Percentiles rank a stretch among this genome's conserved stretches.
These are phyloP conservation scores for Yamadazyma nakazawae DNA, from an alignment of 805 yeast genomes.

Conservation along the genomic window DNA sequence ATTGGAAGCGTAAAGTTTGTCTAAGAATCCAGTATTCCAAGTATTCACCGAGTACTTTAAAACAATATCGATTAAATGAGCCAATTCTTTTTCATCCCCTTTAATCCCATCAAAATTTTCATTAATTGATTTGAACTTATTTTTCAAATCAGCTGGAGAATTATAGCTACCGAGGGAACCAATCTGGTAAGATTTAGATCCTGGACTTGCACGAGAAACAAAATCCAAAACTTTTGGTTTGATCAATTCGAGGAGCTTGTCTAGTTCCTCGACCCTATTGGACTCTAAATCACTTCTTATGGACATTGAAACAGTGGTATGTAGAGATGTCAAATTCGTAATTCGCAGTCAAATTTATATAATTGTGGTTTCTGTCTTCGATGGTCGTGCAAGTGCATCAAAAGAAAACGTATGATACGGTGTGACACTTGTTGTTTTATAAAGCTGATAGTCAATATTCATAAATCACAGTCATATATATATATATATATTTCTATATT, in stretches of 20 bases:
- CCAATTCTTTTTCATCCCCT: constrained; percentile 42
- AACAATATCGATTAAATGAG: constrained; percentile 51
- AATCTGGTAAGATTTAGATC: constrained; percentile 25
- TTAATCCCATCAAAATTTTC: constrained; percentile 22
- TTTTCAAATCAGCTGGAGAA: constrained; percentile 47
- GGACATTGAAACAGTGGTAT: not conserved
- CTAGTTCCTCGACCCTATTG: constrained; percentile 56
- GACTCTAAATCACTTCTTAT: constrained; percentile 38
- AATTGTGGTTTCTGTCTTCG: not conserved
- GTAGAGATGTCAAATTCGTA: not conserved
- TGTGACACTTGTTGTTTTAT: too few relatives aligned
- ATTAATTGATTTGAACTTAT: constrained; percentile 27
- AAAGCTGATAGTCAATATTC: too few relatives aligned
- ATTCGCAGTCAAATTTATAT: not conserved
- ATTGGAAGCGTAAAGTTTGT: constrained; percentile 80
- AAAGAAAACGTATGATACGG: too few relatives aligned
- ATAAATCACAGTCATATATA: too few relatives aligned
- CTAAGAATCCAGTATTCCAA: constrained; percentile 85
- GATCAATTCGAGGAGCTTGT: constrained; percentile 48
- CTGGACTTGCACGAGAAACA: constrained; percentile 46
- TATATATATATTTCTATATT: too few relatives aligned
- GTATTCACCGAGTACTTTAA: constrained; percentile 71
- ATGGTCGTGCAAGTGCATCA: too few relatives aligned
- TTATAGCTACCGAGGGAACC: constrained; percentile 47
- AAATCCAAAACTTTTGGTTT: constrained; percentile 51